These are phyloP conservation scores for Hortiboletus flavorubellus DNA, from an alignment of 768 basidiomycete genomes.

Conservation along the genomic window DNA sequence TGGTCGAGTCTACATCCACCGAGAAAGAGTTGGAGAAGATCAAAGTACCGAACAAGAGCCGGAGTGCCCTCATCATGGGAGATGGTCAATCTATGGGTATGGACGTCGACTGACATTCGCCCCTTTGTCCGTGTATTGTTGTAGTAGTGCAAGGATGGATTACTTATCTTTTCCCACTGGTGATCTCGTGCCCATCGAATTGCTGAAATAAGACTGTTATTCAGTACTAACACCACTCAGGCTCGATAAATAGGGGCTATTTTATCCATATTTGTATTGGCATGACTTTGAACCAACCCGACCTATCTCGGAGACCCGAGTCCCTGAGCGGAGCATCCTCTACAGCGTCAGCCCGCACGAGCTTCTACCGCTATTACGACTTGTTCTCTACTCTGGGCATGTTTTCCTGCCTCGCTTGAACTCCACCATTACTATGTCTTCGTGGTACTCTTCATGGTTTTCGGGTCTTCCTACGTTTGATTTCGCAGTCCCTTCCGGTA, in stretches of 20 bases:
- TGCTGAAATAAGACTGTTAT: background rate
- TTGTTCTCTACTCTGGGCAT: conserved; percentile 12
- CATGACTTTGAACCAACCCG: background rate
- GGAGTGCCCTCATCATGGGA: conserved; percentile 74
- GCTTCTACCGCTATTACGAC: background rate
- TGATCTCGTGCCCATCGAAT: background rate
- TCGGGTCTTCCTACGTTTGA: conserved; percentile 59
- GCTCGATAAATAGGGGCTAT: conserved; percentile 15
- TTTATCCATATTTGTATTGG: conserved; percentile 16
- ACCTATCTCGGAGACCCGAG: background rate
- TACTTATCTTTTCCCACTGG: background rate
- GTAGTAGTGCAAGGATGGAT: background rate
- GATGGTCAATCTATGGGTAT: conserved; percentile 90
- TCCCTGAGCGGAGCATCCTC: conserved; percentile 3
- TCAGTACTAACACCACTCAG: too few relatives aligned
- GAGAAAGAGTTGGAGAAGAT: conserved; percentile 72
- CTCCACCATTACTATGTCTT: conserved; percentile 34
- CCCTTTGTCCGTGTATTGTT: background rate
- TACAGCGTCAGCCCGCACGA: conserved; percentile 1
- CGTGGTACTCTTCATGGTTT: conserved; percentile 59
- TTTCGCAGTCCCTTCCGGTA: conserved; percentile 60
- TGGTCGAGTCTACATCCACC: conserved; percentile 39
- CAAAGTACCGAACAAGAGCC: conserved; percentile 59
- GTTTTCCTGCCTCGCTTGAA: conserved; percentile 14
- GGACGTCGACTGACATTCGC: conserved; percentile 62